Percentiles rank a stretch among this genome's conserved stretches.
Conservation (phyloP, 352 stramenopile genomes). For the Phytophthora quininea region DNA sequence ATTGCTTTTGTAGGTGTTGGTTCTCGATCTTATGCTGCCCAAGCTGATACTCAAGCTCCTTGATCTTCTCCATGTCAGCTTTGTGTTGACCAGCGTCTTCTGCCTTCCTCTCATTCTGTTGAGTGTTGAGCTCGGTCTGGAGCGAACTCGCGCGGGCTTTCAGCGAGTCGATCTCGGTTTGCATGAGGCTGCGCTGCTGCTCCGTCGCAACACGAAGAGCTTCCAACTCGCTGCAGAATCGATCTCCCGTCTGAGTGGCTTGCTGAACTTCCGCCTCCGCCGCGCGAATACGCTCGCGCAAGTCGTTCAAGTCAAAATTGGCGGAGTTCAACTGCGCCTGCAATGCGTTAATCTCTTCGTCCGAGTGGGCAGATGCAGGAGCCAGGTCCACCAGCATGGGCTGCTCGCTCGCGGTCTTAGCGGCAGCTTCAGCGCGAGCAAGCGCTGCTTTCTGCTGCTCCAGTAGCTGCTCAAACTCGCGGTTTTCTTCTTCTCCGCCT, state of each 20-base stretch:
- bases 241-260: constrained; percentile 29
- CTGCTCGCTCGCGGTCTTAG: constrained; percentile 18
- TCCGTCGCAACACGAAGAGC: constrained; percentile 40
- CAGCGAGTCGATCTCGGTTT: constrained; percentile 45
- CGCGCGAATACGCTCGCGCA: constrained; percentile 41
- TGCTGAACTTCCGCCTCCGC: constrained; percentile 39
- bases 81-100: constrained; percentile 23
- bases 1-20: constrained; percentile 70
- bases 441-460: constrained; percentile 49
- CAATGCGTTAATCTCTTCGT: constrained; percentile 46
- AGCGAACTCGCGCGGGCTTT: constrained; percentile 44
- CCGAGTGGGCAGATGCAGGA: constrained; percentile 16
- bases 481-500: constrained; percentile 64
- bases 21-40: constrained; percentile 82
- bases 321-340: constrained; percentile 42
- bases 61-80: constrained; percentile 26
- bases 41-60: constrained; percentile 55
- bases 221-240: constrained; percentile 40
- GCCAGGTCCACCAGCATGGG: constrained; percentile 20
- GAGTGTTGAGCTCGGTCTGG: constrained; percentile 29
- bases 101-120: constrained; percentile 43
- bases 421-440: constrained; percentile 25
- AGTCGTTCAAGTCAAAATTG: constrained; percentile 37
- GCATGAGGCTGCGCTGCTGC: constrained; percentile 42
- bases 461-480: constrained; percentile 56